Evolutionary conservation across 768 basidiomycete genomes (phyloP).

Genomic region (Tulasnella sp.): DNA sequence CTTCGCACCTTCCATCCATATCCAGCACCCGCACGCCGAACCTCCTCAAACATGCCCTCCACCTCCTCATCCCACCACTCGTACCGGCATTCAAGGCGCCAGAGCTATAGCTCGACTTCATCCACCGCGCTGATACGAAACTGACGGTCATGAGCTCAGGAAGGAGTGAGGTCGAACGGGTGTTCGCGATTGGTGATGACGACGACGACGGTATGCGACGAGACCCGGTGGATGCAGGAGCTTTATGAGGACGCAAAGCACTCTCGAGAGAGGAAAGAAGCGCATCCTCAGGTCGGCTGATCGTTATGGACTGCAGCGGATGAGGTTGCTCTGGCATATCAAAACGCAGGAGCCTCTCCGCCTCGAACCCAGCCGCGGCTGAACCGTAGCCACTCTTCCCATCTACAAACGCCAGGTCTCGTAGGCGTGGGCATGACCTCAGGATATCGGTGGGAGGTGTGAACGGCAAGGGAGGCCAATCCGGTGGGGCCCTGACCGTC

Average conservation of each 20-base stretch:
- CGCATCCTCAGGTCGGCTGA: constrained; percentile 3
- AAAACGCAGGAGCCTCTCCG: neutral
- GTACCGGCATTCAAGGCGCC: constrained; percentile 11
- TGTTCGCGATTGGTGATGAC: constrained; percentile 9
- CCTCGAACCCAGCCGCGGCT: neutral
- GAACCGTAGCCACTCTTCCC: neutral
- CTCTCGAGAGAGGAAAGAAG: constrained; percentile 3
- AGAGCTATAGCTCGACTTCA: neutral
- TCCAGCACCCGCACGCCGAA: constrained; percentile 9
- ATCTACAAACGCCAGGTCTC: neutral
- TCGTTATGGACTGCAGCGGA: neutral
- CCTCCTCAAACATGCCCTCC: constrained; percentile 4
- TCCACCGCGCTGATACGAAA: constrained; percentile 4
- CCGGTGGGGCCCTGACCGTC: constrained; percentile 7
- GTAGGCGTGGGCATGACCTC: neutral
- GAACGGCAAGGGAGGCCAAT: constrained; percentile 18
- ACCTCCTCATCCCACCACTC: constrained; percentile 12
- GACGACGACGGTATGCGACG: neutral
- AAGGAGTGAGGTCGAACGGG: neutral
- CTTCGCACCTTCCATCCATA: constrained; percentile 9
- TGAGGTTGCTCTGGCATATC: constrained; percentile 9
- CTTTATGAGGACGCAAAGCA: neutral
- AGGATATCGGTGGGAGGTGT: constrained; percentile 1
- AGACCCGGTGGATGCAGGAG: neutral
- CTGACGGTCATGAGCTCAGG: neutral